A percentile compares a stretch with the other conserved stretches of the same genome.
These are phyloP conservation scores for Cryphonectria carpinicola DNA, from an alignment of 2,329 filamentous ascomycete genomes.

Conservation along the genomic window DNA sequence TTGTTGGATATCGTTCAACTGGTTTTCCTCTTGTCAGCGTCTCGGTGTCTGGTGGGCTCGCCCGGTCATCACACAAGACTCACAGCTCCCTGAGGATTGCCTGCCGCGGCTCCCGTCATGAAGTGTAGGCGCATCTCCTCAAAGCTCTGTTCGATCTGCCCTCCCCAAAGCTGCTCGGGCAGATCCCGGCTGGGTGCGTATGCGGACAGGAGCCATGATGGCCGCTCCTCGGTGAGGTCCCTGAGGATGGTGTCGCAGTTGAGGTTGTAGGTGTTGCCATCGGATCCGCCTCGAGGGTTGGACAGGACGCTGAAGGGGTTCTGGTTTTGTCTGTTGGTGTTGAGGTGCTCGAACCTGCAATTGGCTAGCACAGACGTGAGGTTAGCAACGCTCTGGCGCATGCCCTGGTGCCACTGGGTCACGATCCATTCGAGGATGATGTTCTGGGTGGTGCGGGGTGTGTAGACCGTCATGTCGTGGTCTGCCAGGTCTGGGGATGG, in stretches of 20 bases:
- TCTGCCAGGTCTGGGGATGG: not conserved
- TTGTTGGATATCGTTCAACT: conserved; percentile 64
- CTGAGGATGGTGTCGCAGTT: conserved; percentile 62
- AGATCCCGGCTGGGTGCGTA: conserved; percentile 80
- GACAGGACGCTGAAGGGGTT: conserved; percentile 35
- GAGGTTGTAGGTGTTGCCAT: conserved; percentile 51
- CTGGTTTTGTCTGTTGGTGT: conserved; percentile 30
- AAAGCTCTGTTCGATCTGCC: conserved; percentile 80
- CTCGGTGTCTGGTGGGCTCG: not conserved
- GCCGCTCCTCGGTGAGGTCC: conserved; percentile 73
- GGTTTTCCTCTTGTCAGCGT: not conserved
- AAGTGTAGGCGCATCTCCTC: conserved; percentile 87
- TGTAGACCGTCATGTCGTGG: conserved; percentile 1
- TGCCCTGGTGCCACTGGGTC: not conserved
- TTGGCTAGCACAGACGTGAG: conserved; percentile 1
- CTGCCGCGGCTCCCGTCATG: conserved; percentile 59
- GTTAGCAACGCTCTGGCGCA: conserved; percentile 5
- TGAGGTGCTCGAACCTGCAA: conserved; percentile 9
- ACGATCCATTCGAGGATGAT: not conserved
- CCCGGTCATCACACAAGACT: conserved; percentile 30
- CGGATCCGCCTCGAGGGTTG: conserved; percentile 53
- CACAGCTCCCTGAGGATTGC: conserved; percentile 61
- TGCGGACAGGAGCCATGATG: conserved; percentile 83
- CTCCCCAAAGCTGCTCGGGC: conserved; percentile 83
- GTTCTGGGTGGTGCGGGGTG: not conserved